Base-by-base conservation (phyloP, 2,329 filamentous ascomycete genomes). In the Fusarium annulatum region DNA sequence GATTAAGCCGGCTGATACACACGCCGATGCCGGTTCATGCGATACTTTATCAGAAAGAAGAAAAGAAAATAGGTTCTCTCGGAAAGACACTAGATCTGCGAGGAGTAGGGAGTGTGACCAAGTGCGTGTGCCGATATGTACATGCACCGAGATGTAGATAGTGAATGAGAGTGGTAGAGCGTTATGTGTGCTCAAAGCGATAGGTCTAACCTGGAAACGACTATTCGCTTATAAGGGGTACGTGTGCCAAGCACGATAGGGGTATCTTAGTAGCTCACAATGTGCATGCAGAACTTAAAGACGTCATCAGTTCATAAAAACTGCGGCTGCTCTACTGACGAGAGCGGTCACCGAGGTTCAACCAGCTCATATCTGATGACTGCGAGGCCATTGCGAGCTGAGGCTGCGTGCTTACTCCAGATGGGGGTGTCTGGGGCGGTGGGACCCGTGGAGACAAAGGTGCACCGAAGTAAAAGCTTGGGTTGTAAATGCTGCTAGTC, bases 291-390 rank as follows among this genome's bases (percentile, higher is more conserved):
- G 57, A 45, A 66, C 56, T 63, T 51, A 67, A 67, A 49, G 64
- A 67, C 58, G 52, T 74, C 71, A 66, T 77, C 61, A 67, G 60
- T 65, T 76, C 65, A 63, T 72, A 45, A 68, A 67, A 63, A 65
- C 51, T 69, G 58, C 46, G 61, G 55, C 58, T 61, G 61, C 58
- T 69, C 71, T 68, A 80, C 58, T 75, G 67, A 67, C 77, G 79
- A 46, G 77, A 72, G 42, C 80, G 79, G 42, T 88, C 88, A 52
- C 90, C 91, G 23, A 95, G 85, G 78, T 95, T 94, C 72, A 95
- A 83, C 93, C 93, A 95, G 82, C 92, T 94, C 91, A 95, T 93
- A 80, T 95, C 93, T 57, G 87, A 87, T 18, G 87, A 86, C 11
- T 84, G 84, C 33, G 85, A 80, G 53, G 88, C 85, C 81, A 83